phyloP scores from a whole-genome alignment of 257 asterid species.

The Penstemon davidsonii region DNA sequence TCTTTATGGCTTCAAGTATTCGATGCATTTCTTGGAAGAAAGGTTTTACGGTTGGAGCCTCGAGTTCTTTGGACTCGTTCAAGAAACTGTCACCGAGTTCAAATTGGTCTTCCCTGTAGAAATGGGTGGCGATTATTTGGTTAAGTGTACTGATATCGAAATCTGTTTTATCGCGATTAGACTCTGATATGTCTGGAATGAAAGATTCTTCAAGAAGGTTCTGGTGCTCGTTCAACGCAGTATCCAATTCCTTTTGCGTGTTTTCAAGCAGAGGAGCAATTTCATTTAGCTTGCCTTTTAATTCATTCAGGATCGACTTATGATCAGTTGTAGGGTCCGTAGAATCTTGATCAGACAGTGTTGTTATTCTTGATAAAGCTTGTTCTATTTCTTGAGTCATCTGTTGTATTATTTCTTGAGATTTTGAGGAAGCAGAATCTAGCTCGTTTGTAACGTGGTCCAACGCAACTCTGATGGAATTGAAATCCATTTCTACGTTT shows the following conservation, averaged over 20 bases:
- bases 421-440: constrained; percentile 68
- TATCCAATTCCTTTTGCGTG: constrained; percentile 73
- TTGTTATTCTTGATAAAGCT: constrained; percentile 51
- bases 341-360: constrained; percentile 44
- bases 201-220: constrained; percentile 79
- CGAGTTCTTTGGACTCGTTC: constrained; percentile 58
- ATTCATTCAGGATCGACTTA: constrained; percentile 51
- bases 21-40: constrained; percentile 68
- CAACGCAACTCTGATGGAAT: constrained; percentile 75
- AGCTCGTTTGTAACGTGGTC: constrained; percentile 90
- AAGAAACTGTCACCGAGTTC: constrained; percentile 78
- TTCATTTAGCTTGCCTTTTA: constrained; percentile 69
- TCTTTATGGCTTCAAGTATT: constrained; percentile 73
- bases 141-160: constrained; percentile 63
- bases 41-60: constrained; percentile 51
- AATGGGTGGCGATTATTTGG: constrained; percentile 81
- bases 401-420: constrained; percentile 73
- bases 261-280: constrained; percentile 76
- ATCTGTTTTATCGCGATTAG: constrained; percentile 65
- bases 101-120: constrained; percentile 79
- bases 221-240: constrained; percentile 73
- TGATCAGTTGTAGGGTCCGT: constrained; percentile 44
- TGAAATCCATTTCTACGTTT: constrained; percentile 64
- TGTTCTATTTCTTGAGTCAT: constrained; percentile 71
- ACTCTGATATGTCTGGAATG: constrained; percentile 85